Evolutionary conservation across 2,329 filamentous ascomycete species (phyloP).

Genomic region (Pseudogymnoascus sp.): DNA sequence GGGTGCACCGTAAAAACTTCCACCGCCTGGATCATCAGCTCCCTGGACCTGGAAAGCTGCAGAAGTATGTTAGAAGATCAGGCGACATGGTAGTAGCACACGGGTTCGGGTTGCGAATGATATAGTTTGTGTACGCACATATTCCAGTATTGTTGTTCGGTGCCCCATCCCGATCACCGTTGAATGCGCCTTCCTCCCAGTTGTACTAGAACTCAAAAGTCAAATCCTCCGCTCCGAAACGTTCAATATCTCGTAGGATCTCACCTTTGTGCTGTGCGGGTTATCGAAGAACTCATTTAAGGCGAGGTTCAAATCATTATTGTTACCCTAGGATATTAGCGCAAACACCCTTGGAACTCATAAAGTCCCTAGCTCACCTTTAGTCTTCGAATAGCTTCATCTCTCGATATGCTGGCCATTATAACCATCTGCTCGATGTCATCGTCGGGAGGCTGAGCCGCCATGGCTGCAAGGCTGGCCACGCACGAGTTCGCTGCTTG

Average conservation of each 20-base stretch:
- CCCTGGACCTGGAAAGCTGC: slow-evolving; percentile 50
- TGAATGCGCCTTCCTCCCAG: slow-evolving; percentile 50
- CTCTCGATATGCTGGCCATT: background rate
- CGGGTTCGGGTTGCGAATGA: background rate
- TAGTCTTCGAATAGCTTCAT: slow-evolving; percentile 7
- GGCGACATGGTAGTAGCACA: background rate
- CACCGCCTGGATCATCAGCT: slow-evolving; percentile 38
- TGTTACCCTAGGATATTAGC: slow-evolving; percentile 32
- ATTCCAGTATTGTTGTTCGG: slow-evolving; percentile 37
- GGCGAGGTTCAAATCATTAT: slow-evolving; percentile 41
- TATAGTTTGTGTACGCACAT: slow-evolving; percentile 30
- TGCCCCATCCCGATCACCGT: slow-evolving; percentile 45
- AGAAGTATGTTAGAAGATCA: slow-evolving; percentile 10
- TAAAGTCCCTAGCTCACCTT: background rate
- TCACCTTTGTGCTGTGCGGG: slow-evolving; percentile 31
- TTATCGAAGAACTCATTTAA: slow-evolving; percentile 46
- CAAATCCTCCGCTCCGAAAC: slow-evolving; percentile 8
- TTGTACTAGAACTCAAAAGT: slow-evolving; percentile 40
- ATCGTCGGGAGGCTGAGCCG: background rate
- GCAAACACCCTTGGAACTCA: background rate
- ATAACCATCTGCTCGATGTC: slow-evolving; percentile 1
- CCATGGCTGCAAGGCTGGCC: slow-evolving; percentile 4
- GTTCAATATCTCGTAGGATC: slow-evolving; percentile 11
- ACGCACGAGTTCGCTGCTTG: background rate
- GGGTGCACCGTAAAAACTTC: slow-evolving; percentile 30